Evolutionary conservation across 2,329 filamentous ascomycete species (phyloP), one percentile per base, ranked within the genome.

Genomic region (Botrytis byssoidea): DNA sequence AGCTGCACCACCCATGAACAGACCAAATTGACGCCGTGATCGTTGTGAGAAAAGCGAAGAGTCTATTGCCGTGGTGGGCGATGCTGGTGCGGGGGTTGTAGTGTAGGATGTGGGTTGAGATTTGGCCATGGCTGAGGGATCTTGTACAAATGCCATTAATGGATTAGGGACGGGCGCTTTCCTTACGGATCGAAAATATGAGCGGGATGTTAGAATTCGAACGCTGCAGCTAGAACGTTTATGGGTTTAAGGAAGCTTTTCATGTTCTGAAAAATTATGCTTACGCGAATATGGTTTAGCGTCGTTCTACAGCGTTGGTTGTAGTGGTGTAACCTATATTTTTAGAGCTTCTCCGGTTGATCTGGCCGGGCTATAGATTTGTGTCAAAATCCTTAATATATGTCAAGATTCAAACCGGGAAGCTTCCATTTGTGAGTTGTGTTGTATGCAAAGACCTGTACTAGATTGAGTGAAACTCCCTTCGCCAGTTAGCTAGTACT

Each of bases 1-100:
- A 72, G 89, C 86, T 18, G 92, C 87, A 60, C 95, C 95, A 75
- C 91, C 90, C 78, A 91, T 85, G 82, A 96, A 91, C 74, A 97
- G 83, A 37, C 89, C 86, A 22, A 93, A 83, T 81, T 94, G 91
- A 71, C 87, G 87, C 65, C 75, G 73, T 44, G 80, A 79, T n/a
- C 80, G 77, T 75, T 76, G 74, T 35, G 78, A 80, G 76, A 81
- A 81, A 76, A 80, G 75, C 42, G 75, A 63, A 32, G 78, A 78
- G 42, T 76, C 73, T 51, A 75, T 48, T 70, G 77, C 70, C 46
- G 77, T 37, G 20, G 70, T 29, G 57, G 71, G 29, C 18, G 69
- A 51, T 29, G 67, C 40, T 73, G 74, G 67, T 61, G 72, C 51
- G 55, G 73, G 37, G 37, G 12, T 71, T 37, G 42, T 20, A 71